Evolutionary conservation across 2,329 filamentous ascomycete species (phyloP).

Genomic region (Pseudocercospora ulei): DNA sequence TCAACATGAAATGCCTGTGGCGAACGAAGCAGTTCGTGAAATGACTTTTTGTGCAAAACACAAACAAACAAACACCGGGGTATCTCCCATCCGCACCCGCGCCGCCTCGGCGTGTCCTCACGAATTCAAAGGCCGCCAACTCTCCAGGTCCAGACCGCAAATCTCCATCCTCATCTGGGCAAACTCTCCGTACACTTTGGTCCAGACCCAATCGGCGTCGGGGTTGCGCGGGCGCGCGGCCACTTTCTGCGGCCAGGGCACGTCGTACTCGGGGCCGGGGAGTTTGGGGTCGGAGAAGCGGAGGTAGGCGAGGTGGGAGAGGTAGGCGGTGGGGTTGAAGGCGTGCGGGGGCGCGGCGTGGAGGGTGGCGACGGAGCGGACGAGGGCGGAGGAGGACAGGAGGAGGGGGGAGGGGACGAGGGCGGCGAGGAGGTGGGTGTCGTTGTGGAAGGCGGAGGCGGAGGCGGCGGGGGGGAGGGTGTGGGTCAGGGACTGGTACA

Average conservation of each 20-base stretch:
- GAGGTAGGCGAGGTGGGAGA: conserved; percentile 40
- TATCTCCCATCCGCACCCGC: no score
- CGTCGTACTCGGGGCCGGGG: conserved; percentile 45
- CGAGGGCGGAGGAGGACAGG: conserved; percentile 26
- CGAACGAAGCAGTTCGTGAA: no score
- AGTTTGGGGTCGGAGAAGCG: conserved; percentile 42
- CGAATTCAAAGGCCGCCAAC: conserved; percentile 33
- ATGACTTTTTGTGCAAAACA: no score
- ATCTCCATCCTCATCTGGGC: conserved; percentile 45
- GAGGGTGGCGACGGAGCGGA: conserved; percentile 30
- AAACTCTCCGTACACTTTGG: conserved; percentile 43
- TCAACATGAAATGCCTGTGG: no score
- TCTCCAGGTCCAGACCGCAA: conserved; percentile 46
- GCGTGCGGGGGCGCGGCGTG: conserved; percentile 24
- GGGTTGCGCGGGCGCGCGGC: conserved; percentile 39
- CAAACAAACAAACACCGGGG: no score
- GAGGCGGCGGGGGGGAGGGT: conserved; percentile 15
- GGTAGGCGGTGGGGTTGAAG: conserved; percentile 42
- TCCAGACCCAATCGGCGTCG: conserved; percentile 43
- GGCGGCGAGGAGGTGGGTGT: conserved; percentile 31
- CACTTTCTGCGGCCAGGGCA: conserved; percentile 38
- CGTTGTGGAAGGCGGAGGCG: conserved; percentile 18
- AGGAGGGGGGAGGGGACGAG: conserved; percentile 27
- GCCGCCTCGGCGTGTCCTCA: no score
- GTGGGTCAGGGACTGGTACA: conserved; percentile 19